Conservation (phyloP, 2,329 filamentous ascomycete species). For the Fusarium coicis region DNA sequence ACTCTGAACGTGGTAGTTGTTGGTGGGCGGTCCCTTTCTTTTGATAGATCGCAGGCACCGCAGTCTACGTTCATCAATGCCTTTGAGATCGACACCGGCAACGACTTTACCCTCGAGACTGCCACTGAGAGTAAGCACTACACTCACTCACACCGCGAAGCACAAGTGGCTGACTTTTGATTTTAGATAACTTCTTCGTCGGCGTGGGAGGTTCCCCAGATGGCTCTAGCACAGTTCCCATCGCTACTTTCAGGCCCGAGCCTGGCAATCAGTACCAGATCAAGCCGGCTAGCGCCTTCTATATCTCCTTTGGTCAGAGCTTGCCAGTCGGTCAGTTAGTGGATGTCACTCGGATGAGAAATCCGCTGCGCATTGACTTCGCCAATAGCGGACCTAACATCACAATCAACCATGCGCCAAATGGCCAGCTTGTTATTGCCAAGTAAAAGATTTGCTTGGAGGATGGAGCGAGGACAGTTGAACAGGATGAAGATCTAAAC, state of each 20-base stretch:
- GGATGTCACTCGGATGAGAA: not conserved
- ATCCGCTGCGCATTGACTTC: not conserved
- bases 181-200: not conserved
- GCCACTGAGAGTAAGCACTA: not conserved
- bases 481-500: rapidly evolving
- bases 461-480: not conserved
- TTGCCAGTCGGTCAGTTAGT: not conserved
- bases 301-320: not conserved
- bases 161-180: not conserved
- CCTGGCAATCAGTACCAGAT: not conserved
- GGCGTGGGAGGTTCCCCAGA: not conserved
- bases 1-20: not conserved
- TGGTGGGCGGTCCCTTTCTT: not conserved
- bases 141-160: rapidly evolving
- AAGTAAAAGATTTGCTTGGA: rapidly evolving
- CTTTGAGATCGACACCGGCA: not conserved
- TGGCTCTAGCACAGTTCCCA: not conserved
- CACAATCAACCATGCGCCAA: not conserved
- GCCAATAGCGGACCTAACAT: not conserved
- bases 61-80: not conserved
- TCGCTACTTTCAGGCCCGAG: not conserved
- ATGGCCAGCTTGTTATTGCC: not conserved
- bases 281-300: not conserved
- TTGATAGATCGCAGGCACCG: rapidly evolving
- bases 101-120: not conserved